A percentile compares a stretch with the other conserved stretches of the same genome.
Conservation (phyloP, 352 stramenopile genomes). For the Phytophthora pisi region DNA sequence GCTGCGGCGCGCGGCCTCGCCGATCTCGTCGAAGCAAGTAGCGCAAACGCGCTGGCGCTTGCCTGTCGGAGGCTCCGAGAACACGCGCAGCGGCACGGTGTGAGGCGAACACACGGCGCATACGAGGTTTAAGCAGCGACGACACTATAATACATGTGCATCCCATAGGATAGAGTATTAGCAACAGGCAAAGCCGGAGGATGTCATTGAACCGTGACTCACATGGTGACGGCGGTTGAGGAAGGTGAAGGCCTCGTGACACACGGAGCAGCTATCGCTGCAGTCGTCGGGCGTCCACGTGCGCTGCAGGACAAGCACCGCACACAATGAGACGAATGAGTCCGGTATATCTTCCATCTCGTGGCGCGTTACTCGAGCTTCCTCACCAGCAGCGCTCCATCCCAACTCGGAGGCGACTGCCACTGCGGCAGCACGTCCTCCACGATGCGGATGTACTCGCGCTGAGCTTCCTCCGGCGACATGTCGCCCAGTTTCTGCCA, state of each 20-base stretch:
- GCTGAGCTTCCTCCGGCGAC: constrained; percentile 46
- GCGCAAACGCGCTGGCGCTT: constrained; percentile 60
- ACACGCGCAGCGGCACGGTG: constrained; percentile 54
- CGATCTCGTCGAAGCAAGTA: constrained; percentile 42
- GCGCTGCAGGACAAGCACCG: constrained; percentile 29
- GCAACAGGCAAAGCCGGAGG: neutral
- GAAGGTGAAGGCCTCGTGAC: constrained; percentile 68
- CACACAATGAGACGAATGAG: neutral
- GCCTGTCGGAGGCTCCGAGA: constrained; percentile 39
- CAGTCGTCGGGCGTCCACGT: constrained; percentile 74
- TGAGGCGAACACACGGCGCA: constrained; percentile 70
- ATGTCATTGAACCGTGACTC: constrained; percentile 17
- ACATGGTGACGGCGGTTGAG: constrained; percentile 79
- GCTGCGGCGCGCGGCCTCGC: constrained; percentile 16
- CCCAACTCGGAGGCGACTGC: constrained; percentile 49
- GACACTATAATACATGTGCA: constrained; percentile 41
- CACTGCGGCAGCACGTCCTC: constrained; percentile 61
- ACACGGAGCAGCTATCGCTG: constrained; percentile 62
- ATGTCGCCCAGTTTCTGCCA: constrained; percentile 72
- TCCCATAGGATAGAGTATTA: constrained; percentile 2
- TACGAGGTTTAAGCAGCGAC: constrained; percentile 65
- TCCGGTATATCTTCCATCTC: neutral
- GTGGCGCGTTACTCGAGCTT: neutral
- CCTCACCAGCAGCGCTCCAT: constrained; percentile 61
- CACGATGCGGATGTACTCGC: constrained; percentile 60